phyloP scores from a whole-genome alignment of 2,329 filamentous ascomycete genomes.

The Paecilomyces niveus region DNA sequence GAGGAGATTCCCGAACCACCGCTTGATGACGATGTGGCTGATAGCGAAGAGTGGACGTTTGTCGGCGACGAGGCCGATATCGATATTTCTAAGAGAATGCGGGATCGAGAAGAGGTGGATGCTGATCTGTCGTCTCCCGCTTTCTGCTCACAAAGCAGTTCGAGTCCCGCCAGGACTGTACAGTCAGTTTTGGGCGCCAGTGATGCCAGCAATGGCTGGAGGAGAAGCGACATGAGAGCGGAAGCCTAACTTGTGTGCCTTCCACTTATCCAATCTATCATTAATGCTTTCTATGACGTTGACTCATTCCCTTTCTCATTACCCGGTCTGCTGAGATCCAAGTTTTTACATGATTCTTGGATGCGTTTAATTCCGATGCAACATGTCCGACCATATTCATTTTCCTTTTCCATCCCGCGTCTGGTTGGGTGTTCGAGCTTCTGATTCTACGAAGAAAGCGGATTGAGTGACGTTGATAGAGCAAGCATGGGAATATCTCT shows the following conservation, averaged over 20 bases:
- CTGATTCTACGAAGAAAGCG: not conserved
- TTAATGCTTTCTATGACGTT: not conserved
- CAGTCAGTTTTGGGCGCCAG: not conserved
- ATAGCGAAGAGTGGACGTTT: slow-evolving; percentile 86
- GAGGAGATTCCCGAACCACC: slow-evolving; percentile 28
- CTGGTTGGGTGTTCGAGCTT: not conserved
- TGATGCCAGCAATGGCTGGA: not conserved
- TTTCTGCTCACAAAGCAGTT: not conserved
- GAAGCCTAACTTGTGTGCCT: not conserved
- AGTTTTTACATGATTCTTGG: not conserved
- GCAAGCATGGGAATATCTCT: not conserved
- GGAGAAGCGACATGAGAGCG: not conserved
- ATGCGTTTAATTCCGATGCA: not conserved
- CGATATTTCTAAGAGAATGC: slow-evolving; percentile 29
- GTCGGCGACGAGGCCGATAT: slow-evolving; percentile 58
- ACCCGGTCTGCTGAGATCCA: not conserved
- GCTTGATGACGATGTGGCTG: slow-evolving; percentile 49
- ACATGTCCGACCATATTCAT: not conserved
- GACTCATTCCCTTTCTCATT: not conserved
- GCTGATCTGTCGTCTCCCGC: not conserved
- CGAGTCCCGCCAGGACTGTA: not conserved
- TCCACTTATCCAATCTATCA: not conserved
- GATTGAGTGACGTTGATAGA: not conserved
- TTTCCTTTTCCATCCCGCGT: not conserved
- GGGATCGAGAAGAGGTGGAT: slow-evolving; percentile 13